Conservation (phyloP, 2,329 filamentous ascomycete genomes). For the Aureobasidium sp. region DNA sequence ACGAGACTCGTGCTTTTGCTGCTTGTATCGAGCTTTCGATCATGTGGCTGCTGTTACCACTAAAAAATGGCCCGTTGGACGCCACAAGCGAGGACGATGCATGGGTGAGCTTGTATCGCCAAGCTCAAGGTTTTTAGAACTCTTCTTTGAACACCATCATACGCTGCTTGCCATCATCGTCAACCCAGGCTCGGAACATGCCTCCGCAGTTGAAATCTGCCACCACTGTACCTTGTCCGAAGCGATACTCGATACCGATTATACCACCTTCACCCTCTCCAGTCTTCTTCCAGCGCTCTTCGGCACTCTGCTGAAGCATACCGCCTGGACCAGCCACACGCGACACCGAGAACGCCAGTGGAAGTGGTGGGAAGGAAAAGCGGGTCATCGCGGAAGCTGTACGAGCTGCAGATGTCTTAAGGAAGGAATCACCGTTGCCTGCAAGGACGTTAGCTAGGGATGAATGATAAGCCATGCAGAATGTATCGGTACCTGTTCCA, state of each 20-base stretch:
- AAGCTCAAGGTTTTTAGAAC: neutral
- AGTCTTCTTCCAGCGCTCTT: constrained; percentile 62
- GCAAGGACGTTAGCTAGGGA: neutral
- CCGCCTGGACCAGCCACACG: constrained; percentile 64
- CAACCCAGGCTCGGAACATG: constrained; percentile 76
- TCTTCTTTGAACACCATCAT: constrained; percentile 53
- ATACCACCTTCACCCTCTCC: constrained; percentile 81
- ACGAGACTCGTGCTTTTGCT: constrained; percentile 3
- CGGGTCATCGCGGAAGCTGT: constrained; percentile 67
- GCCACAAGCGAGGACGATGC: neutral
- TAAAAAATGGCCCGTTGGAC: too few relatives aligned
- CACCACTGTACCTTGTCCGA: constrained; percentile 50
- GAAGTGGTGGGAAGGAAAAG: constrained; percentile 42
- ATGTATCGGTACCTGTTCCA: constrained; percentile 19
- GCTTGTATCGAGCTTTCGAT: neutral
- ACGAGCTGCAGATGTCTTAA: constrained; percentile 63
- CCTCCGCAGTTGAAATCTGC: constrained; percentile 81
- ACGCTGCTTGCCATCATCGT: constrained; percentile 51
- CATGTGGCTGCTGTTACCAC: neutral
- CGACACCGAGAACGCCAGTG: constrained; percentile 53
- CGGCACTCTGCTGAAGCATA: constrained; percentile 68
- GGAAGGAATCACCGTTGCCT: constrained; percentile 83
- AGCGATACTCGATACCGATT: constrained; percentile 65
- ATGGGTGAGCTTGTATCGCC: neutral
- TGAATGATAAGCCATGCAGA: neutral